phyloP scores from a whole-genome alignment of 371 early-diverging fungal species.

The Apophysomyces variabilis region DNA sequence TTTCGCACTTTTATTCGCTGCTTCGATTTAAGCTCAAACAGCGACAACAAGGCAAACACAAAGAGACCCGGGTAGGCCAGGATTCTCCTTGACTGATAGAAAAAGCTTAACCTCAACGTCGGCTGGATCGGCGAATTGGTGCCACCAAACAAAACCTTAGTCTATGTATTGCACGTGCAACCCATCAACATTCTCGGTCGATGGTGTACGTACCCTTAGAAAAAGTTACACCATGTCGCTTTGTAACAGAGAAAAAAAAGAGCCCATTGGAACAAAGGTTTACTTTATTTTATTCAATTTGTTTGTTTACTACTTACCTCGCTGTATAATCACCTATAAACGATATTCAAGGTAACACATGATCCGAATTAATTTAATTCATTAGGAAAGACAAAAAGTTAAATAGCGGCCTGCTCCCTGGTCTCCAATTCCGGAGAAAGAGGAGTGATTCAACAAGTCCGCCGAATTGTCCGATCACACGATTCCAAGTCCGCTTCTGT shows the following conservation, averaged over 20 bases:
- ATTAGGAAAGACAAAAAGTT: conserved; percentile 1
- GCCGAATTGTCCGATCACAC: neutral
- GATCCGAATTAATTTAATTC: conserved; percentile 8
- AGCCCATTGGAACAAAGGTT: too few relatives aligned
- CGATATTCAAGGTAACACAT: neutral
- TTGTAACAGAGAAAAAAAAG: neutral
- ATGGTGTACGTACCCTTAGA: neutral
- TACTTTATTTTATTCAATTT: neutral
- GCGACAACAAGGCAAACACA: neutral
- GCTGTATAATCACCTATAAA: neutral
- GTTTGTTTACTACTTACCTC: too few relatives aligned
- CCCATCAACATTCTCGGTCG: neutral
- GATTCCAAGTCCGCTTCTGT: neutral
- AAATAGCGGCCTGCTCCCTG: neutral
- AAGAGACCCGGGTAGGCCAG: conserved; percentile 1
- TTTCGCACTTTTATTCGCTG: neutral
- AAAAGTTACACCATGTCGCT: neutral
- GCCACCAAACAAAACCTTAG: conserved; percentile 7
- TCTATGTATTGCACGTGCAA: conserved; percentile 5
- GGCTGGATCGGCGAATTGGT: conserved; percentile 12
- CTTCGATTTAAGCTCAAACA: conserved; percentile 6
- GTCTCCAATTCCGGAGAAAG: conserved; percentile 5
- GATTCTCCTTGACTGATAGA: neutral
- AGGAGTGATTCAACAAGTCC: neutral
- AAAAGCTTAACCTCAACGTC: conserved; percentile 1